phyloP scores from a whole-genome alignment of 148 eudicot species.

The Amaranthus cruentus region DNA sequence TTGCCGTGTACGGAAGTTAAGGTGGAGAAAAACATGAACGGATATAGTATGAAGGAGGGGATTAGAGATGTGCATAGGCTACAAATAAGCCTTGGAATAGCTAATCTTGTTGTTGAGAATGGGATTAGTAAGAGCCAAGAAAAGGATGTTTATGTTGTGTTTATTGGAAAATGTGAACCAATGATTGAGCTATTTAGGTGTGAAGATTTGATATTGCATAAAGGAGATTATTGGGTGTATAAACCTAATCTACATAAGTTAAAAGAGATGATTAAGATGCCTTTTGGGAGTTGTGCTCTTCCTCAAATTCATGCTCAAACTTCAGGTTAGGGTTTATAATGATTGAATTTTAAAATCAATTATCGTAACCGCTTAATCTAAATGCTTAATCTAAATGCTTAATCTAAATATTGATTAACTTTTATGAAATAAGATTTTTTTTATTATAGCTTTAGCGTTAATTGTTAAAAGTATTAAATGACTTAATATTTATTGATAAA shows the following conservation, averaged over 20 bases:
- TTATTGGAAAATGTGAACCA: constrained; percentile 54
- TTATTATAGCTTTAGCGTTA: too few relatives aligned
- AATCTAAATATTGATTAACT: too few relatives aligned
- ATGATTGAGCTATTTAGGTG: constrained; percentile 79
- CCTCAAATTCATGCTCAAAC: constrained; percentile 27
- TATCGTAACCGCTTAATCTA: too few relatives aligned
- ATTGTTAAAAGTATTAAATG: too few relatives aligned
- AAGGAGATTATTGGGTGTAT: constrained; percentile 46
- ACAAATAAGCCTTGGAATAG: constrained; percentile 56
- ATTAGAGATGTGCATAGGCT: constrained; percentile 57
- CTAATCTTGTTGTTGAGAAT: constrained; percentile 43
- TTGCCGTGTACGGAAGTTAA: constrained; percentile 34
- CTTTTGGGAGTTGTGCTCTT: constrained; percentile 66
- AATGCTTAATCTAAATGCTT: too few relatives aligned
- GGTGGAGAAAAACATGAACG: background rate
- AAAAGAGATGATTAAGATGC: constrained; percentile 42
- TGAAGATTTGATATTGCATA: constrained; percentile 60
- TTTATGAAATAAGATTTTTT: too few relatives aligned
- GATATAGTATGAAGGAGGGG: constrained; percentile 16
- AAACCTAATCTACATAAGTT: constrained; percentile 49
- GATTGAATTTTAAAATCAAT: too few relatives aligned
- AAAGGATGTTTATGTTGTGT: constrained; percentile 41
- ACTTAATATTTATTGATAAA: too few relatives aligned
- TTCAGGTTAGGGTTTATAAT: constrained; percentile 14
- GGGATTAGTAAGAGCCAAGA: constrained; percentile 5